Evolutionary conservation across 176 grass and related monocot species (phyloP).

Genomic region (Elymus sibiricus): DNA sequence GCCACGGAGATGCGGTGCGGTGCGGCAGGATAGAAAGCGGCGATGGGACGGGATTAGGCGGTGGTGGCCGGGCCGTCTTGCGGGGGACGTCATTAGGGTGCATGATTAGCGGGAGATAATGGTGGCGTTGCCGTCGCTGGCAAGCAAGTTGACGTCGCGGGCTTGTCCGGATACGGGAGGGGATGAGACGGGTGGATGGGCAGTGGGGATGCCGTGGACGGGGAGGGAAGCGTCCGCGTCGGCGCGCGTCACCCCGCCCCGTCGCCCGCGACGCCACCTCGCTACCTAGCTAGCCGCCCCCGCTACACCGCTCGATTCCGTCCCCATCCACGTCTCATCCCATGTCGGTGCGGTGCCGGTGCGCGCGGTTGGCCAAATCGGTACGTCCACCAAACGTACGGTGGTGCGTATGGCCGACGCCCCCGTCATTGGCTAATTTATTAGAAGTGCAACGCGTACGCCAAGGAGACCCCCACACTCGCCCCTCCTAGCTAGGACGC

Average conservation of each 20-base stretch:
- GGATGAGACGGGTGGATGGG: background rate
- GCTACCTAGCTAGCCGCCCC: background rate
- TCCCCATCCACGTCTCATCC: background rate
- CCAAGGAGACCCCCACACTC: background rate
- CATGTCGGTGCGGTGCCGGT: conserved; percentile 32
- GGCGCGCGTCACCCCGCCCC: conserved; percentile 2
- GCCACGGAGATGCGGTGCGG: background rate
- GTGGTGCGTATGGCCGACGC: too few relatives aligned
- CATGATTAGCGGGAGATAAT: background rate
- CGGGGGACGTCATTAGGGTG: background rate
- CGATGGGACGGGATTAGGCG: background rate
- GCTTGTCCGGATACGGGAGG: conserved; percentile 8
- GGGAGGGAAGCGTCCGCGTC: conserved; percentile 55
- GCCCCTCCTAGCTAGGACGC: background rate
- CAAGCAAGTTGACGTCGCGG: conserved; percentile 29
- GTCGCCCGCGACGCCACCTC: background rate
- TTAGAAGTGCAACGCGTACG: background rate
- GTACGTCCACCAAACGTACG: conserved; percentile 26
- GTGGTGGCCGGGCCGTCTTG: too few relatives aligned
- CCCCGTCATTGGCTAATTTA: too few relatives aligned
- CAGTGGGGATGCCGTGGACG: conserved; percentile 34
- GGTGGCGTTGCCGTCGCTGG: conserved; percentile 25
- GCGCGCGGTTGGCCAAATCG: conserved; percentile 10
- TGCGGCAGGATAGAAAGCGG: background rate
- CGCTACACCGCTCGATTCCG: background rate